phyloP scores from a whole-genome alignment of 768 basidiomycete species.

The Vishniacozyma victoriae region DNA sequence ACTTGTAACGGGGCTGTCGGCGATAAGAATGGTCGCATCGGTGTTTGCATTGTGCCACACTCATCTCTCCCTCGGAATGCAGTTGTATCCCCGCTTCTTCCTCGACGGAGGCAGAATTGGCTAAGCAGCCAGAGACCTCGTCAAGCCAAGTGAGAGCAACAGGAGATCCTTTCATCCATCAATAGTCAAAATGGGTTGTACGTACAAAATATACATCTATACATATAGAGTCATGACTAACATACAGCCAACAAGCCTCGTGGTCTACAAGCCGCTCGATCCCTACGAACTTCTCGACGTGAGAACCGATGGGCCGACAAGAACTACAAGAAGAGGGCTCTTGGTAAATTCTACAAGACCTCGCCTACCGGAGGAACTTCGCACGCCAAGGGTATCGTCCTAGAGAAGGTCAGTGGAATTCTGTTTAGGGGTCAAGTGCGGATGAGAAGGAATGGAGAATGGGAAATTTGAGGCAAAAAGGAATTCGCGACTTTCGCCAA shows the following conservation, averaged over 20 bases:
- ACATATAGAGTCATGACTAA: neutral
- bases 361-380: constrained; percentile 98
- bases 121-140: no score
- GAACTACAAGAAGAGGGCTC: constrained; percentile 97
- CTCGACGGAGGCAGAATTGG: no score
- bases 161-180: constrained; percentile 6
- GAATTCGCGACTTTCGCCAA: neutral
- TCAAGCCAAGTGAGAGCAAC: no score
- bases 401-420: constrained; percentile 65
- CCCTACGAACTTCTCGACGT: constrained; percentile 87
- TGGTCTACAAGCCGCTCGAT: constrained; percentile 97
- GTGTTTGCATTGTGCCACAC: no score
- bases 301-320: constrained; percentile 99
- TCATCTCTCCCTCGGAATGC: no score
- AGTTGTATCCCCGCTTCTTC: no score
- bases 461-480: neutral
- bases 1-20: no score
- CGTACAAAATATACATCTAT: constrained; percentile 6
- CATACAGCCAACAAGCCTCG: constrained; percentile 90
- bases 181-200: constrained; percentile 36
- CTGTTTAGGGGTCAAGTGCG: neutral
- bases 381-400: constrained; percentile 98
- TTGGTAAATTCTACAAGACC: constrained; percentile 99
- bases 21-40: no score
- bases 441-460: neutral